These are phyloP conservation scores for Colletotrichum tanaceti DNA, from an alignment of 2,329 filamentous ascomycete species.

Conservation along the genomic window DNA sequence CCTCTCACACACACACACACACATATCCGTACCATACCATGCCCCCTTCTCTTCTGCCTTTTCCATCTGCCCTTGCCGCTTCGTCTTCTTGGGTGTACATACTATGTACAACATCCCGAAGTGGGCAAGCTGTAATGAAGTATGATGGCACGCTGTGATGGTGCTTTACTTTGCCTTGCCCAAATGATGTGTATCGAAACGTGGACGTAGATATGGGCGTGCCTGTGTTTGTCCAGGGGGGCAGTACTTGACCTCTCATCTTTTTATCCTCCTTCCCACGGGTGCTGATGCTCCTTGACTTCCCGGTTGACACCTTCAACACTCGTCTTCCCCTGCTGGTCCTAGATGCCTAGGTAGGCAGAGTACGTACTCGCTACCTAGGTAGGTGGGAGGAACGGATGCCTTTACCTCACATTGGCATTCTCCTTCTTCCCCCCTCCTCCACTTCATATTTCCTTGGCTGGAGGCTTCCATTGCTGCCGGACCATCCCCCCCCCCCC, in stretches of 20 bases:
- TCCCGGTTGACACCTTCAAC: conserved; percentile 23
- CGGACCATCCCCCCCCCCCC: conserved; percentile 26
- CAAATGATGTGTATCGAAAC: not conserved
- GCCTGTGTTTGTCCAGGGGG: not conserved
- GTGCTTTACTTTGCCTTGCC: too few species aligned
- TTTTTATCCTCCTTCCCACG: conserved; percentile 14
- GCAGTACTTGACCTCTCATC: conserved; percentile 12
- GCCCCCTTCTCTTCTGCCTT: not conserved
- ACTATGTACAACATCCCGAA: too few species aligned
- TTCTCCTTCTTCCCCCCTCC: conserved; percentile 9
- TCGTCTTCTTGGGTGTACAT: not conserved
- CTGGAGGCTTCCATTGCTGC: conserved; percentile 30
- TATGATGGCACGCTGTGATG: too few species aligned
- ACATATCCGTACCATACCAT: too few species aligned
- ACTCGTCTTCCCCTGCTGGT: not conserved
- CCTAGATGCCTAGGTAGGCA: conserved; percentile 6
- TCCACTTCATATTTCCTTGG: conserved; percentile 35
- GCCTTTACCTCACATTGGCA: conserved; percentile 27
- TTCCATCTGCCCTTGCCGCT: conserved; percentile 9
- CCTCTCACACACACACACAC: too few species aligned
- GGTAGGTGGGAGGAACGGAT: not conserved
- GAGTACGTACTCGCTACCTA: not conserved
- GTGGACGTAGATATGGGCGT: not conserved
- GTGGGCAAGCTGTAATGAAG: too few species aligned
- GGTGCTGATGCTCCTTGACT: conserved; percentile 20